phyloP scores from a whole-genome alignment of 1,139 yeast genomes.

The Hyphopichia buzzinii region DNA sequence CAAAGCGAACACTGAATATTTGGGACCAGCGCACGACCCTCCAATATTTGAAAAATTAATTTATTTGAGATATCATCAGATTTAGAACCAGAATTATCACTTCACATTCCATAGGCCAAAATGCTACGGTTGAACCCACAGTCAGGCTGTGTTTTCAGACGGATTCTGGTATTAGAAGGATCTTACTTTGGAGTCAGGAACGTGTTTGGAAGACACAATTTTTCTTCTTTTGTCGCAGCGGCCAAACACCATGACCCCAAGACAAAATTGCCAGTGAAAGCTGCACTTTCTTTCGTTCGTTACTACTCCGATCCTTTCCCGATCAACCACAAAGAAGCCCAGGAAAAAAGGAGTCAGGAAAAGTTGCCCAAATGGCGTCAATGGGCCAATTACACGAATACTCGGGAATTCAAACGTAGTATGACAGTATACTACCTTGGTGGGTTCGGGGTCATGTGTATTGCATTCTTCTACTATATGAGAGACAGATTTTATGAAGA shows the following conservation, averaged over 20 bases:
- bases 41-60: too few relatives aligned
- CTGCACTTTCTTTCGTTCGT: too few relatives aligned
- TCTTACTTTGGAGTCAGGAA: too few relatives aligned
- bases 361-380: constrained; percentile 37
- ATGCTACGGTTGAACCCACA: too few relatives aligned
- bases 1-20: constrained; percentile 4
- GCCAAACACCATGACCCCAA: too few relatives aligned
- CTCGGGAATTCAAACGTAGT: constrained; percentile 36
- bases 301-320: constrained; percentile 31
- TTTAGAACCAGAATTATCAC: too few relatives aligned
- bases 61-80: too few relatives aligned
- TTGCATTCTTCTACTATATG: constrained; percentile 66
- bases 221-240: not conserved
- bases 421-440: constrained; percentile 53
- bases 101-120: too few relatives aligned
- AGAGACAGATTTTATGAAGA: constrained; percentile 66
- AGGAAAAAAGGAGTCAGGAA: constrained; percentile 21
- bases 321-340: constrained; percentile 25
- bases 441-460: constrained; percentile 53
- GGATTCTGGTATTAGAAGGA: too few relatives aligned
- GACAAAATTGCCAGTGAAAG: too few relatives aligned
- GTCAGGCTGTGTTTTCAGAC: too few relatives aligned
- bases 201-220: too few relatives aligned
- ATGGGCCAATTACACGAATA: constrained; percentile 39
- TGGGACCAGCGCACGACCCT: not conserved